Conservation (phyloP, 768 basidiomycete species). For the Leccinum arenicola region DNA sequence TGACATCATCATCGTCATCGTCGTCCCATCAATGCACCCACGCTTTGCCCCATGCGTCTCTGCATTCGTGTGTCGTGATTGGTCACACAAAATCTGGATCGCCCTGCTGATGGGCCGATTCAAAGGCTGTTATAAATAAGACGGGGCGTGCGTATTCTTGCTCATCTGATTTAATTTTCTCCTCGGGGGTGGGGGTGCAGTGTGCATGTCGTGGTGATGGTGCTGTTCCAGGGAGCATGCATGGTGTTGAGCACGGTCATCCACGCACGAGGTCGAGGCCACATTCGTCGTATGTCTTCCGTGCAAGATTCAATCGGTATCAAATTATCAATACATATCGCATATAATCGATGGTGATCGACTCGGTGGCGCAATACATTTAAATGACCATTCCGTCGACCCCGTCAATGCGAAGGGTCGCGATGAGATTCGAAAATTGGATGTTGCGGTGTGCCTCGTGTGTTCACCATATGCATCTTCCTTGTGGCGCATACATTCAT, state of each 20-base stretch:
- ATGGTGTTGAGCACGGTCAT: not conserved
- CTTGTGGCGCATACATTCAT: not conserved
- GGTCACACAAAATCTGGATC: not conserved
- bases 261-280: conserved; percentile 3
- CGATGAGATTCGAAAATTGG: not conserved
- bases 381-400: not conserved
- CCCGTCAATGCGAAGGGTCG: not conserved
- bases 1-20: not conserved
- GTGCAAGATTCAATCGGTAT: not conserved
- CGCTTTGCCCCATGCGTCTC: not conserved
- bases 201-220: not conserved
- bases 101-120: not conserved
- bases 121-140: not conserved
- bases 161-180: not conserved
- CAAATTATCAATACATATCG: not conserved
- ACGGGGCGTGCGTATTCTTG: not conserved
- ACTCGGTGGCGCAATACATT: not conserved
- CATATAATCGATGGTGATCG: conserved; percentile 2
- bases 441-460: not conserved
- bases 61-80: not conserved
- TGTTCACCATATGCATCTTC: not conserved
- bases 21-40: not conserved
- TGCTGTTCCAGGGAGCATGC: not conserved
- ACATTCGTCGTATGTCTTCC: not conserved
- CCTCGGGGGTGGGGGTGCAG: not conserved